Percentiles rank a stretch among this genome's conserved stretches.
Evolutionary conservation across 2,329 filamentous ascomycete species (phyloP).

Genomic region (Verticillium klebahnii): DNA sequence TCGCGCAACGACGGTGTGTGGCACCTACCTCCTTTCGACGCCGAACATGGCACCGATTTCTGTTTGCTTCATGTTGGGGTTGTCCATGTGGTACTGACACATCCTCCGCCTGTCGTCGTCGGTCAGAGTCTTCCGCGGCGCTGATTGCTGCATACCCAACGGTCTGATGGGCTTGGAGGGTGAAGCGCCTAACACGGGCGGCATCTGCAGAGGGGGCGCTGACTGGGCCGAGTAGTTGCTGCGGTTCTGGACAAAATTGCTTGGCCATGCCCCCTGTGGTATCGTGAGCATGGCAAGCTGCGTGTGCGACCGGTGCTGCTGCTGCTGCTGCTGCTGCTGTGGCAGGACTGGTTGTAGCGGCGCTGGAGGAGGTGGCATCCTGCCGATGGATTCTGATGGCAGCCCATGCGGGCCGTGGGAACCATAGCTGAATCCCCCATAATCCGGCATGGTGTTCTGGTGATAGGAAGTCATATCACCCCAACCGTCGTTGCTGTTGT

Average conservation of each 20-base stretch:
- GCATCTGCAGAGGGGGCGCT: conserved; percentile 53
- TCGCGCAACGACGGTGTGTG: neutral
- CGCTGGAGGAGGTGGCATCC: conserved; percentile 56
- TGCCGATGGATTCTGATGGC: conserved; percentile 43
- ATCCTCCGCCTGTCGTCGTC: conserved; percentile 86
- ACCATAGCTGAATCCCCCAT: conserved; percentile 56
- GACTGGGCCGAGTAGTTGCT: conserved; percentile 58
- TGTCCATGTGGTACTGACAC: conserved; percentile 89
- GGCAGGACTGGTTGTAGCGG: conserved; percentile 35
- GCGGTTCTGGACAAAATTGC: conserved; percentile 68
- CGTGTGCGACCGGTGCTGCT: conserved; percentile 38
- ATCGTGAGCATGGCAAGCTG: conserved; percentile 69
- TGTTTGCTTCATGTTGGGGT: conserved; percentile 88
- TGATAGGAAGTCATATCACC: conserved; percentile 57
- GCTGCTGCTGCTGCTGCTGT: conserved; percentile 26
- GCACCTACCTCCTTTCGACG: conserved; percentile 86
- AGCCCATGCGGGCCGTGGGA: conserved; percentile 42
- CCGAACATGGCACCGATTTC: conserved; percentile 95
- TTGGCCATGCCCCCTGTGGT: conserved; percentile 66
- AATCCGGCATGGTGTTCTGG: conserved; percentile 67
- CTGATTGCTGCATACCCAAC: conserved; percentile 46
- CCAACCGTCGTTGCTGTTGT: conserved; percentile 47
- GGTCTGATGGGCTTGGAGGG: conserved; percentile 44
- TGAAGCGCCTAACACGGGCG: conserved; percentile 47
- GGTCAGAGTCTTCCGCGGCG: conserved; percentile 81